Percentiles rank a stretch among this genome's conserved stretches.
phyloP scores from a whole-genome alignment of 2,329 filamentous ascomycete genomes.

The Pseudogymnoascus sp. region DNA sequence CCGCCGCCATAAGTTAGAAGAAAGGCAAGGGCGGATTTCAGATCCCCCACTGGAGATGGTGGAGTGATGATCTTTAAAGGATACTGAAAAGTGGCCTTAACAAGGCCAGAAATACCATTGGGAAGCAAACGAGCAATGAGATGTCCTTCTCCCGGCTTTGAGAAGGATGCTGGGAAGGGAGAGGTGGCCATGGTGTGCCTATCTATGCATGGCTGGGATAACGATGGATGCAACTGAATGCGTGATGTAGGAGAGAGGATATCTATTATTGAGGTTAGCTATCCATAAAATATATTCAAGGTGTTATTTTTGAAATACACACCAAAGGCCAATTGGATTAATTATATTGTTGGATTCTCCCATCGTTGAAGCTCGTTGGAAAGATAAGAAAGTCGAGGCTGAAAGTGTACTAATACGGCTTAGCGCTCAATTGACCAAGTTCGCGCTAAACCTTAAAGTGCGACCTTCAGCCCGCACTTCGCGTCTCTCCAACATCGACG shows the following conservation, averaged over 20 bases:
- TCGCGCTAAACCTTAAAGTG: slow-evolving; percentile 3
- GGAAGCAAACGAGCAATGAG: slow-evolving; percentile 68
- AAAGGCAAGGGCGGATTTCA: slow-evolving; percentile 70
- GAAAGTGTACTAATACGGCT: not conserved
- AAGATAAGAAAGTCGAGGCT: not conserved
- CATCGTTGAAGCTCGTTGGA: not conserved
- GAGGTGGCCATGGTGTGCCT: slow-evolving; percentile 18
- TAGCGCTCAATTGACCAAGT: not conserved
- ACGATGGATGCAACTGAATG: not conserved
- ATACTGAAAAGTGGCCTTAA: slow-evolving; percentile 78
- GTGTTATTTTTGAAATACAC: not conserved
- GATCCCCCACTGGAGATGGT: slow-evolving; percentile 56
- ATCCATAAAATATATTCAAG: not conserved
- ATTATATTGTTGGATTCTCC: not conserved
- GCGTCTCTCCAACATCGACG: slow-evolving; percentile 2
- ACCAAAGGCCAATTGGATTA: not conserved
- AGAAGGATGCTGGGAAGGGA: slow-evolving; percentile 53
- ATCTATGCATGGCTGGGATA: slow-evolving; percentile 25
- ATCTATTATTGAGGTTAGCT: not conserved
- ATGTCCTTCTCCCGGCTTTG: slow-evolving; percentile 66
- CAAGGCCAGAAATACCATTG: slow-evolving; percentile 60
- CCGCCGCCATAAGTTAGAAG: slow-evolving; percentile 92
- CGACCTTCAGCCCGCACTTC: slow-evolving; percentile 1
- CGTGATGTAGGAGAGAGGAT: not conserved
- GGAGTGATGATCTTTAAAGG: slow-evolving; percentile 81